Base-by-base conservation (phyloP, 2,329 filamentous ascomycete species). In the Phaeosphaeriaceae sp. region DNA sequence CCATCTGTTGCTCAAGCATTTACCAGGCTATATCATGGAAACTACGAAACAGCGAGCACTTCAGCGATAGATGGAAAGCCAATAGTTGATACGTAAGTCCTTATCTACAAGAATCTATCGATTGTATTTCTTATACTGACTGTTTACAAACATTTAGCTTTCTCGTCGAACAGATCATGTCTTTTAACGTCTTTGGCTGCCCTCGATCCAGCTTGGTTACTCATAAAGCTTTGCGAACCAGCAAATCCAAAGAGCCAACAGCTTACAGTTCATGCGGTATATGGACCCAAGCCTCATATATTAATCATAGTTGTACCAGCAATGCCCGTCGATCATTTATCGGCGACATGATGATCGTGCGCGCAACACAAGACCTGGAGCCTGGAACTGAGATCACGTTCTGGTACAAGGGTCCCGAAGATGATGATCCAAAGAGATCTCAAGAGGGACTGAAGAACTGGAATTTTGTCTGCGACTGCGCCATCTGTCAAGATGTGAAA, bases 161-260 rank as follows among this genome's bases (percentile, higher is more conserved):
- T 43, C 73, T 81, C 15, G 64, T 80, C 2, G 69, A 76, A 42
- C 67, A 66, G 20, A 79, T 77, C 43, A 67, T 78, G 8, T 46
- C 63, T 0, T 51, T 77, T 7, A 83, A 83, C 54, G 53, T 56
- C 47, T 82, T 82, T 37, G 74, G 74, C 0, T 76, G 68, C 44
- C 54, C 61, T 1, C 3, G 48, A 12, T 58, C 61, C 7, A 59
- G 51, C 26, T 16, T 63, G 34, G 13, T 41, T 1, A 58, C 11
- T 2, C 46, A 63, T 42, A 58, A 34, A 40, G 36, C 50, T 15
- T 16, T 42, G 15, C 18, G 33, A 26, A 32, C 33, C n/a, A 49
- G 52, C 35, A 32, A 48, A 8, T 15, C 13, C 2, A 39, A 53
- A 38, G 20, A 52, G 3, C 1, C 13, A 1, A 39, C 29, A 1